Conservation (phyloP, 148 eudicot genomes). For the Talinum fruticosum region DNA sequence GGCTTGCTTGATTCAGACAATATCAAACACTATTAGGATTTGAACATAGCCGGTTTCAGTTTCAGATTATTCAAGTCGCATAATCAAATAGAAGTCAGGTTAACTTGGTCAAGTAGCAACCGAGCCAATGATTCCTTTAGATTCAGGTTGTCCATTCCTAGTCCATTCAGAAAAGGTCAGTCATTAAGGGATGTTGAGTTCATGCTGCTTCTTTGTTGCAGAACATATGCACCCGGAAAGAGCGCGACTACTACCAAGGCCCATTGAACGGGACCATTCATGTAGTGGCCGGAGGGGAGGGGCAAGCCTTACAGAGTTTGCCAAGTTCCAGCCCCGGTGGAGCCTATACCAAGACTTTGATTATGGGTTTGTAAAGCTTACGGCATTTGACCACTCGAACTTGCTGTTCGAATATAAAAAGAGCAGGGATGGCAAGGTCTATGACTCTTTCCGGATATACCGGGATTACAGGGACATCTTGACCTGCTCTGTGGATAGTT, state of each 20-base stretch:
- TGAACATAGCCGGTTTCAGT: no score
- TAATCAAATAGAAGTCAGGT: no score
- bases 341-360: slow-evolving; percentile 72
- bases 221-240: slow-evolving; percentile 72
- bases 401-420: slow-evolving; percentile 81
- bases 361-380: slow-evolving; percentile 78
- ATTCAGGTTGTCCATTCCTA: no score
- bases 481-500: slow-evolving; percentile 74
- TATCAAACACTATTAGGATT: no score
- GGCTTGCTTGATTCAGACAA: no score
- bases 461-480: slow-evolving; percentile 80
- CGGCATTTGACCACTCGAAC: slow-evolving; percentile 71
- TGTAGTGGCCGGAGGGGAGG: slow-evolving; percentile 84
- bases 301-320: slow-evolving; percentile 57
- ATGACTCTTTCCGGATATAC: slow-evolving; percentile 72
- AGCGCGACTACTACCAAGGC: slow-evolving; percentile 55
- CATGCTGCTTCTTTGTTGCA: slow-evolving; percentile 17
- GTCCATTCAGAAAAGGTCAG: no score
- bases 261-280: slow-evolving; percentile 78
- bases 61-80: no score
- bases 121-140: no score
- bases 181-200: not conserved
- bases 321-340: slow-evolving; percentile 55
- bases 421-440: slow-evolving; percentile 81
- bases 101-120: no score